Evolutionary conservation across 1,284 basidiomycete species (phyloP).

Genomic region (Tylopilus orsonianus): DNA sequence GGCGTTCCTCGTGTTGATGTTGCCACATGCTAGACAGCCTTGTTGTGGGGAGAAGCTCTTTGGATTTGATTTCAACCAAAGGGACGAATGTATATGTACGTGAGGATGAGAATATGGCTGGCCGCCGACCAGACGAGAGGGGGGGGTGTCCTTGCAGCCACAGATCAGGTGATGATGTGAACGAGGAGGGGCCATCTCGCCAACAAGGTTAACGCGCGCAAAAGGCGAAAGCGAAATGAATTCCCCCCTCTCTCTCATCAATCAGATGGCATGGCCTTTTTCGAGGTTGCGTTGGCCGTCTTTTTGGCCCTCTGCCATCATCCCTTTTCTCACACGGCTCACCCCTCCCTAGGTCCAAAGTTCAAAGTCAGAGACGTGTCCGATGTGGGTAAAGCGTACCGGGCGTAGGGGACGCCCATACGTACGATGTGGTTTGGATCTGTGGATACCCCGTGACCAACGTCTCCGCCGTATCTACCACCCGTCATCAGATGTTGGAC

Average conservation of each 20-base stretch:
- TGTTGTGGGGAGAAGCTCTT: conserved; percentile 16
- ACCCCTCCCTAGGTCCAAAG: too few relatives aligned
- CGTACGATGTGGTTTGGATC: too few relatives aligned
- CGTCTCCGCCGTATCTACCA: too few relatives aligned
- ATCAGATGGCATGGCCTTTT: neutral
- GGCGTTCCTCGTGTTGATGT: neutral
- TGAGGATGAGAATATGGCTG: conserved; percentile 6
- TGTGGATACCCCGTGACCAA: too few relatives aligned
- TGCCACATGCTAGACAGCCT: neutral
- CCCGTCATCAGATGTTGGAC: too few relatives aligned
- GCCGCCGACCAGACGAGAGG: neutral
- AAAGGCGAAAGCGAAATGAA: neutral
- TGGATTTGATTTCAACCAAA: conserved; percentile 26
- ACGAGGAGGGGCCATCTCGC: neutral
- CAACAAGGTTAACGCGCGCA: conserved; percentile 2
- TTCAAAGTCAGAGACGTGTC: too few relatives aligned
- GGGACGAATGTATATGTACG: conserved; percentile 1
- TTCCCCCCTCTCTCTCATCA: neutral
- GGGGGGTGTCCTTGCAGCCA: neutral
- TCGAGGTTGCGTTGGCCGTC: too few relatives aligned
- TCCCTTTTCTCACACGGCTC: too few relatives aligned
- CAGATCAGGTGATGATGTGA: neutral
- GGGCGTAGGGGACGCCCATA: too few relatives aligned
- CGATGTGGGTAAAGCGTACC: too few relatives aligned
- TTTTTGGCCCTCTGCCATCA: too few relatives aligned